Base-by-base conservation (phyloP, 2,329 filamentous ascomycete genomes). In the Arachnomyces sp. region DNA sequence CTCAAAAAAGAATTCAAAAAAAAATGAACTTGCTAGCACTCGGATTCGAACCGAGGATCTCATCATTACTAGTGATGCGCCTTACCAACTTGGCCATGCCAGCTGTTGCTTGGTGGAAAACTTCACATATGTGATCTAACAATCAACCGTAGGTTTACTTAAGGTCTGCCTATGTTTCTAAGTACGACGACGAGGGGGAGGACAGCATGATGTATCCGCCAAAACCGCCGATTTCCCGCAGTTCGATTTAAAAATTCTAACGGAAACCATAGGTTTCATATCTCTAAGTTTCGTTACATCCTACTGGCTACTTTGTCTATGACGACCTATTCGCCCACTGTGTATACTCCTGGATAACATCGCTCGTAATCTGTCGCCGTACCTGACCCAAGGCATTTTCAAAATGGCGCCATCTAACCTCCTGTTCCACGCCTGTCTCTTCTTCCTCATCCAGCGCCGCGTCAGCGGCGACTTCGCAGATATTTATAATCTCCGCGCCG, bases 401-500 rank as follows among this genome's bases (percentile, higher is more conserved):
- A 44, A 73, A 69, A 48, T 73, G 68, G 40, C 53, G 54, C 52
- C 54, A 53, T 28, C 53, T 58, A 20, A 73, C 59, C 29, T 53
- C 52, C 20, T 55, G 54, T 28, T 63, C 56, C 47, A 61, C 43
- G 2, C 59, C 48, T n/a, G 53, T 58, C 53, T 66, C 57, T 52
- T 69, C 70, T 44, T 68, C 66, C 41, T 73, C 68, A 47, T 74
- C 68, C 56, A 79, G 53, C 44, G 74, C 65, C 31, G 60, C 64
- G 56, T 75, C 64, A 44, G 67, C 61, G 43, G 72, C 72, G 17
- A 62, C 66, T 49, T 73, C 65, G 45, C 71, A 74, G 14, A 83
- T 71, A 14, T 67, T 72, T 31, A 79, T 75, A 44, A 95, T 77
- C 63, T 95, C 90, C 0, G 89, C 88, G 2, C 89, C 89, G 2